Base-by-base conservation (phyloP, 176 grass and related monocot genomes). In the Oryza officinalis region DNA sequence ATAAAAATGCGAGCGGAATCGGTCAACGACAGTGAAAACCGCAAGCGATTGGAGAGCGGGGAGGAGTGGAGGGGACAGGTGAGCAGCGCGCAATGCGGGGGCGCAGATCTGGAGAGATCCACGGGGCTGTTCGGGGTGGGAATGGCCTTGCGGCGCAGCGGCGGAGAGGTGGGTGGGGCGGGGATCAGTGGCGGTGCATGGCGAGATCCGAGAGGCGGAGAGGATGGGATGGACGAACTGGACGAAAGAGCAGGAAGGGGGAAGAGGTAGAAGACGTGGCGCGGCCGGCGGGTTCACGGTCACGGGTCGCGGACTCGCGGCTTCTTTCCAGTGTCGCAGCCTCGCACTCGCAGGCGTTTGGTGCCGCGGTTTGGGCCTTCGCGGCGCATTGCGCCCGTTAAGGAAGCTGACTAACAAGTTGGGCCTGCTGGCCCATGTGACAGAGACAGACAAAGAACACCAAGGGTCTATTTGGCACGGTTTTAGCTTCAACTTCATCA, bases 1-100 rank as follows among this genome's bases (percentile, higher is more conserved):
- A 60, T 43, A 78, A 77, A 80, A 75, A 77, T 67, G 78, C 71
- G 67, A 63, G 90, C 77, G 65, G 87, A 84, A 80, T 80, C 37
- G 89, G 93, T 94, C 93, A 92, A 95, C 81, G 85, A 81, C 61
- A 95, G 89, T 77, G 89, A 83, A 80, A 80, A 83, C 61, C 35
- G 72, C 43, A 27, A 80, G 72, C 64, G 43, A 71, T 77, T 47
- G 1, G 50, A 57, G 22, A n/a, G 65, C 30, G 69, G 22, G 12
- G 65, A 30, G 69, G 45, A 75, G 66, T 18, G 72, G 63, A 47
- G 67, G 50, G 67, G 50, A 18, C 50, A 57, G 7, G 50, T 11
- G 57, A 61, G 66, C 71, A 13, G 82, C 23, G 50, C 64, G 71
- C 77, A 68, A 69, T 44, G 90, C 57, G 81, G 11, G 81, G 20